Evolutionary conservation across 129 eudicot species (phyloP).

Genomic region (Lactuca saligna): DNA sequence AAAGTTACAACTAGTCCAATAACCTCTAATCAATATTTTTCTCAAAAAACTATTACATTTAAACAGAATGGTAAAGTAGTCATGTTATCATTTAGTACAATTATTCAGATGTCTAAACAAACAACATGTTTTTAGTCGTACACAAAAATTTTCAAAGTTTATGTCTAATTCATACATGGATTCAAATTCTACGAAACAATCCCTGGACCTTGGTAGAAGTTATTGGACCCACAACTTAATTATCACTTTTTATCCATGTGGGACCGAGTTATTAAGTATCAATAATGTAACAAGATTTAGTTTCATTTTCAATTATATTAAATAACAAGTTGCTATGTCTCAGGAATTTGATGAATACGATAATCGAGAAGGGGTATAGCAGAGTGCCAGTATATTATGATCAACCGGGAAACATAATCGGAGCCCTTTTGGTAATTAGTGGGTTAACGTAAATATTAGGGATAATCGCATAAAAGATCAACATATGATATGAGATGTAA

Average conservation of each 20-base stretch:
- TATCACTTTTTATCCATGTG: neutral
- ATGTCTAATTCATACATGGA: too few relatives aligned
- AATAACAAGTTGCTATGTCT: neutral
- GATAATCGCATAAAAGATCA: too few relatives aligned
- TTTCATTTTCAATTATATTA: neutral
- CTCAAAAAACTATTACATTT: too few relatives aligned
- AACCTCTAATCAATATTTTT: neutral
- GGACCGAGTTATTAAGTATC: neutral
- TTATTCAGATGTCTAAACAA: too few relatives aligned
- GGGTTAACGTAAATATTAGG: too few relatives aligned
- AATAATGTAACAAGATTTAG: neutral
- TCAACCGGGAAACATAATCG: conserved; percentile 72
- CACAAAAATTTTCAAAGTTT: too few relatives aligned
- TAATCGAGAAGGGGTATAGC: conserved; percentile 78
- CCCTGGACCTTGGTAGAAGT: too few relatives aligned
- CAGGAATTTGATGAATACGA: conserved; percentile 54
- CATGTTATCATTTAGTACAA: too few relatives aligned
- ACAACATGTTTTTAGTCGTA: too few relatives aligned
- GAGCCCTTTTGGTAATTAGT: conserved; percentile 60
- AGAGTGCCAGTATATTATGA: conserved; percentile 84
- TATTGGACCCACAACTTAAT: neutral
- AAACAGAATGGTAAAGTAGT: too few relatives aligned
- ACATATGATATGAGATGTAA: too few relatives aligned
- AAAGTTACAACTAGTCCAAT: neutral
- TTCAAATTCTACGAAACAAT: too few relatives aligned